These are phyloP conservation scores for Protomyces inundatus DNA, from an alignment of 1,139 yeast species.

Conservation along the genomic window DNA sequence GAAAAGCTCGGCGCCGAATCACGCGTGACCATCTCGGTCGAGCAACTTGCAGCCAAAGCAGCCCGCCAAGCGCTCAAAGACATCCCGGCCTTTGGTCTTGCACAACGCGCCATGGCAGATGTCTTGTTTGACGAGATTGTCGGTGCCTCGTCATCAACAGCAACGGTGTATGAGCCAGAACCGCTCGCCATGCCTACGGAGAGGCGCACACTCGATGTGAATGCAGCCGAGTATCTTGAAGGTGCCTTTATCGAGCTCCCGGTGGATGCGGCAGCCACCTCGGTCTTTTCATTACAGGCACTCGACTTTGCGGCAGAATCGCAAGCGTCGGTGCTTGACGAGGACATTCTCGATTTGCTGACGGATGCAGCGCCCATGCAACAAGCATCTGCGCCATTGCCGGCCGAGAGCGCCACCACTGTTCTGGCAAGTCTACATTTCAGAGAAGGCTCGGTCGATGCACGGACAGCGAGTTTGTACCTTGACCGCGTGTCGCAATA, in stretches of 20 bases:
- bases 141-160: neutral
- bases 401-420: neutral
- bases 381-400: neutral
- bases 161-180: neutral
- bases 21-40: slow-evolving; percentile 15
- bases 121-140: slow-evolving; percentile 17
- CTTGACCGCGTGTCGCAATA: slow-evolving; percentile 22
- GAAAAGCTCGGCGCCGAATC: slow-evolving; percentile 17
- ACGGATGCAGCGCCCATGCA: neutral
- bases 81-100: slow-evolving; percentile 18
- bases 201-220: neutral
- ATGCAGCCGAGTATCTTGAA: slow-evolving; percentile 12
- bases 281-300: slow-evolving; percentile 13
- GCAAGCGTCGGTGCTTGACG: neutral
- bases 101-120: slow-evolving; percentile 3
- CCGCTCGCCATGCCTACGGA: neutral
- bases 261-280: neutral
- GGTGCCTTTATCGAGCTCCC: slow-evolving; percentile 13
- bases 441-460: slow-evolving; percentile 10
- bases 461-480: slow-evolving; percentile 3
- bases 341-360: slow-evolving; percentile 13
- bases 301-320: neutral
- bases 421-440: slow-evolving; percentile 18
- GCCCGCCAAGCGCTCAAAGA: slow-evolving; percentile 19
- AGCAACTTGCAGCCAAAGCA: slow-evolving; percentile 24